These are phyloP conservation scores for Aaosphaeria pasadenensis DNA, from an alignment of 2,329 filamentous ascomycete species.

Conservation along the genomic window DNA sequence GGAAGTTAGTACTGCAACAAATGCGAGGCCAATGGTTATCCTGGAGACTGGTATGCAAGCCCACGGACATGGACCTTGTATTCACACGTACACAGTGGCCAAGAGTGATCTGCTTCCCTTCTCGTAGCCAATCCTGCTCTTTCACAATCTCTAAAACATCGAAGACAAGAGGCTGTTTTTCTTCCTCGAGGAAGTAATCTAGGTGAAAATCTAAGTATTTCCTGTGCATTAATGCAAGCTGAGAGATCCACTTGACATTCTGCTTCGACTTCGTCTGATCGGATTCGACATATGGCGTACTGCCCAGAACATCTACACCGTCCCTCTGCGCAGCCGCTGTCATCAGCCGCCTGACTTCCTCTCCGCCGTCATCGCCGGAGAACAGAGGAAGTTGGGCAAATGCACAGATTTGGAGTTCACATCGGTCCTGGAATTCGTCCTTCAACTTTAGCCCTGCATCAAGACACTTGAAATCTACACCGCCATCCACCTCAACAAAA, in stretches of 20 bases:
- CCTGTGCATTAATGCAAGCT: slow-evolving; percentile 47
- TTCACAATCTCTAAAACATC: slow-evolving; percentile 53
- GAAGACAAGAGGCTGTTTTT: slow-evolving; percentile 52
- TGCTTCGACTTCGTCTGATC: slow-evolving; percentile 45
- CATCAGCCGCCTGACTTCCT: slow-evolving; percentile 52
- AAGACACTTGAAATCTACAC: slow-evolving; percentile 57
- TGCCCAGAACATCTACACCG: slow-evolving; percentile 60
- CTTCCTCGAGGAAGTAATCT: slow-evolving; percentile 62
- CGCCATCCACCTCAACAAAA: slow-evolving; percentile 68
- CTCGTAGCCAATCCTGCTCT: slow-evolving; percentile 47
- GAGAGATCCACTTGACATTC: slow-evolving; percentile 64
- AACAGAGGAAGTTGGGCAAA: slow-evolving; percentile 71
- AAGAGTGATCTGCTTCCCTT: slow-evolving; percentile 42
- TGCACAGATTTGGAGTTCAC: slow-evolving; percentile 64
- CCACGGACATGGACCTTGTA: no score
- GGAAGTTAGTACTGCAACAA: no score
- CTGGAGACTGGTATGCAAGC: no score
- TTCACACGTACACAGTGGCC: slow-evolving; percentile 54
- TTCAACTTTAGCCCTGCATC: slow-evolving; percentile 58
- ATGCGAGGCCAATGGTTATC: no score
- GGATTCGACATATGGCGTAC: slow-evolving; percentile 68
- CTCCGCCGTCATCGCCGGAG: slow-evolving; percentile 50
- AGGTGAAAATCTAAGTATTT: slow-evolving; percentile 69
- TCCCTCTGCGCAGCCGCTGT: slow-evolving; percentile 40
- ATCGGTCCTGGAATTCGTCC: slow-evolving; percentile 49